phyloP scores from a whole-genome alignment of 2,329 filamentous ascomycete genomes.

The Trichoderma arundinaceum region DNA sequence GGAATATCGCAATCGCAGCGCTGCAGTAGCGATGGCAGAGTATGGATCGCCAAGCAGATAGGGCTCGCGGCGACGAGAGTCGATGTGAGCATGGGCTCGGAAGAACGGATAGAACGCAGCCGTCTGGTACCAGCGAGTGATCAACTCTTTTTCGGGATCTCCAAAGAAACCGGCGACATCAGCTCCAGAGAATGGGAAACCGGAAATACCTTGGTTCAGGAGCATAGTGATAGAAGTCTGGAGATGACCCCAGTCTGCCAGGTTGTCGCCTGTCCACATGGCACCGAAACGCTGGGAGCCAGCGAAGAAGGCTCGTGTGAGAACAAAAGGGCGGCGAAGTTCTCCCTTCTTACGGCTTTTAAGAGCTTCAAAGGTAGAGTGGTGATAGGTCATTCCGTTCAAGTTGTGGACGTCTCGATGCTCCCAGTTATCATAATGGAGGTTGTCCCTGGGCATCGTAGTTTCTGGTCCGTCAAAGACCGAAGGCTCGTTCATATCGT shows the following conservation, averaged over 20 bases:
- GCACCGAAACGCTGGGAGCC: slow-evolving; percentile 89
- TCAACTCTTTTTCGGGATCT: slow-evolving; percentile 89
- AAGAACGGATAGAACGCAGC: slow-evolving; percentile 98
- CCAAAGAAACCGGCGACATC: slow-evolving; percentile 99
- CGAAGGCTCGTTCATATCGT: slow-evolving; percentile 99
- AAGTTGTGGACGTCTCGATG: slow-evolving; percentile 96
- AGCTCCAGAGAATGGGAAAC: slow-evolving; percentile 91
- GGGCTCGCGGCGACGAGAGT: slow-evolving; percentile 90
- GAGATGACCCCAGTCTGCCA: slow-evolving; percentile 89
- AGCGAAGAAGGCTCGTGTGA: slow-evolving; percentile 91
- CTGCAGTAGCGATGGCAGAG: slow-evolving; percentile 82
- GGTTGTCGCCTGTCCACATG: slow-evolving; percentile 99
- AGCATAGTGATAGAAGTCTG: slow-evolving; percentile 93
- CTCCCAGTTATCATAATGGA: slow-evolving; percentile 91
- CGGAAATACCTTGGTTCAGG: slow-evolving; percentile 87
- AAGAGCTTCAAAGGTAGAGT: slow-evolving; percentile 87
- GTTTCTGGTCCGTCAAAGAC: slow-evolving; percentile 98
- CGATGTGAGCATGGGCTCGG: slow-evolving; percentile 95
- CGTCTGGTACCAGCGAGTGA: slow-evolving; percentile 94
- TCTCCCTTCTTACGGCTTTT: slow-evolving; percentile 86
- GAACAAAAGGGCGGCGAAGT: slow-evolving; percentile 82
- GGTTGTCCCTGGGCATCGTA: slow-evolving; percentile 98
- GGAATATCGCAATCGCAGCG: slow-evolving; percentile 85
- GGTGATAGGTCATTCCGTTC: slow-evolving; percentile 93
- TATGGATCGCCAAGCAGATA: slow-evolving; percentile 87